Evolutionary conservation across 129 eudicot genomes (phyloP), one percentile per base, ranked within the genome.

Genomic region (Solidago caesia): DNA sequence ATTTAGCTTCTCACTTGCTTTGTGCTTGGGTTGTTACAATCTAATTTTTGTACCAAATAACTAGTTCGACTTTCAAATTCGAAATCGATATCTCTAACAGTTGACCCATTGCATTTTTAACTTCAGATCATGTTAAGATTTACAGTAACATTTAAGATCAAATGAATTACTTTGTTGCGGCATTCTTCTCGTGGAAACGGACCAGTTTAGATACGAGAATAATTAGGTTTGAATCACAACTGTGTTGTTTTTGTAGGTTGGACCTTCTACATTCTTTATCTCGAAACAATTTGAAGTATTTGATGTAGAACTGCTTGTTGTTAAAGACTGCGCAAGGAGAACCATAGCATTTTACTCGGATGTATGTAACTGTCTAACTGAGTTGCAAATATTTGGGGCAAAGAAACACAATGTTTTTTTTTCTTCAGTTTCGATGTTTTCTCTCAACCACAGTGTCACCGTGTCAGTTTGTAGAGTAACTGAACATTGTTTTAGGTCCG

Each of bases 261-360:
- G 99, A 64, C 99, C 97, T 48, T 84, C 96, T 6, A 94, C 99
- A 10, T 94, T 94, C 77, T 94, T 94, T 84, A 94, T 97, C 83
- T 64, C 97, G n/a, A 94, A 91, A 73, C 99, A 94, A 61, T 94
- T 86, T 79, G 97, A 94, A 88, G 99, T 94, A 67, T 94, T 94
- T 75, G 99, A 94, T 64, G 88, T 94, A 60, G 97, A 94, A 84
- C 72, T 94, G 81, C 83, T 94, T 27, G 71, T 82, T 62, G 75
- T 94, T 76, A 83, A 94, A 78, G 96, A 94, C 70, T 94, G 99
- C 81, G 68, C 67, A 46, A 88, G 99, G 82, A 87, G 99, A 77
- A 94, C 97, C 46, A 85, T 94, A 27, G 99, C 87, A 43, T 94
- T 94, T 69, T 94, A 94, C 75, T 94, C 99, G 0, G 99, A 94